Conservation (phyloP, 345 rosid genomes). For the Sisymbrium irio region DNA sequence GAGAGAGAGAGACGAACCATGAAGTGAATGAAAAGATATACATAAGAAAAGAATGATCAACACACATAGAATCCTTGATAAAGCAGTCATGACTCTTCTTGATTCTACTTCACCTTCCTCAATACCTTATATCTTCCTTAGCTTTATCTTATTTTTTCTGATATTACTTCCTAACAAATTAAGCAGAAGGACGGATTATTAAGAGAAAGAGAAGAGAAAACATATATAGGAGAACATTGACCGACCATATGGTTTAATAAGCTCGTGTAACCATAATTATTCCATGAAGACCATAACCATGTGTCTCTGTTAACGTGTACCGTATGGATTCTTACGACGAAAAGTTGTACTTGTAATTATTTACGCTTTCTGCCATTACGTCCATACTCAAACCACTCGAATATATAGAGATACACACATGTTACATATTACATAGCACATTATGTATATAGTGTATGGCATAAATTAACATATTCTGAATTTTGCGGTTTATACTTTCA, state of each 20-base stretch:
- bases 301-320: conserved; percentile 38
- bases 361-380: conserved; percentile 25
- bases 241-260: conserved; percentile 1
- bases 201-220: conserved; percentile 6
- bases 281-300: conserved; percentile 14
- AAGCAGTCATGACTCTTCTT: conserved; percentile 22
- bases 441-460: neutral
- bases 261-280: conserved; percentile 7
- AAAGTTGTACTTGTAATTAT: conserved; percentile 21
- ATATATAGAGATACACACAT: neutral
- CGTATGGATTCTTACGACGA: conserved; percentile 25
- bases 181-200: neutral
- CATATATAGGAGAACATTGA: neutral
- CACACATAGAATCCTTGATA: conserved; percentile 23
- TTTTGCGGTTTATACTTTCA: neutral
- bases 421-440: neutral
- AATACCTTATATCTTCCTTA: neutral
- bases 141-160: neutral
- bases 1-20: conserved; percentile 22
- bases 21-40: conserved; percentile 24
- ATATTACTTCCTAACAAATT: neutral
- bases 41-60: conserved; percentile 26
- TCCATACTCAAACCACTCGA: conserved; percentile 14
- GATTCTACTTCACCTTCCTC: neutral
- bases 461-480: neutral